Evolutionary conservation across 225 moss, liverwort and hornwort species (phyloP).

Genomic region (Sphagnum contortum): DNA sequence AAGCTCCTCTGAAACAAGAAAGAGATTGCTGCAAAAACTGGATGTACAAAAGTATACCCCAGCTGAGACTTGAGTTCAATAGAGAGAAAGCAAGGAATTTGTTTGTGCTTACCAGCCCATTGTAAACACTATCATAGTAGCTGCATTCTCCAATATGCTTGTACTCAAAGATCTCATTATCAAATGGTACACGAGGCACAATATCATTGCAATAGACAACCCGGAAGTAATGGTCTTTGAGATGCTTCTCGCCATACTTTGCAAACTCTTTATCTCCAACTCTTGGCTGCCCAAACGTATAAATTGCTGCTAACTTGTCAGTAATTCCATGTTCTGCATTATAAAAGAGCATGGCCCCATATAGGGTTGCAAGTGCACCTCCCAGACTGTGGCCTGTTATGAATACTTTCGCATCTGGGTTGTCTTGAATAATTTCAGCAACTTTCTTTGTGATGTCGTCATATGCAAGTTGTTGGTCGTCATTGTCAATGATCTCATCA

Average conservation of each 20-base stretch:
- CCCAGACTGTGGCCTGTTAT: constrained; percentile 80
- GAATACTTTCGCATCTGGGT: constrained; percentile 55
- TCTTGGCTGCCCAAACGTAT: constrained; percentile 77
- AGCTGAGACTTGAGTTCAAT: background rate
- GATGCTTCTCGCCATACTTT: constrained; percentile 4
- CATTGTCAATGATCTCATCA: constrained; percentile 3
- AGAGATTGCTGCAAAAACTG: too few relatives aligned
- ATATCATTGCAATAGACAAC: constrained; percentile 76
- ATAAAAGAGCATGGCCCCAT: constrained; percentile 36
- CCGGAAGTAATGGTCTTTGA: constrained; percentile 19
- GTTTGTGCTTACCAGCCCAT: constrained; percentile 11
- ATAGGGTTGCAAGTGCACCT: constrained; percentile 53
- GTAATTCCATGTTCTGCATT: constrained; percentile 23
- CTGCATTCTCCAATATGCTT: constrained; percentile 54
- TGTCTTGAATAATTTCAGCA: constrained; percentile 17
- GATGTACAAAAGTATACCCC: too few relatives aligned
- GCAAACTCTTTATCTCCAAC: constrained; percentile 42
- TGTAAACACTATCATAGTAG: constrained; percentile 45
- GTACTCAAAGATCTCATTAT: constrained; percentile 38
- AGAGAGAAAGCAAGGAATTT: background rate
- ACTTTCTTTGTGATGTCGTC: constrained; percentile 36
- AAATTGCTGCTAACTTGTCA: constrained; percentile 38
- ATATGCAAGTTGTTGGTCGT: constrained; percentile 32
- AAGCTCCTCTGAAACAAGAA: too few relatives aligned
- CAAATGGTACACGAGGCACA: constrained; percentile 48